phyloP scores from a whole-genome alignment of 2,329 filamentous ascomycete species.

The Aspergillus novoparasiticus region DNA sequence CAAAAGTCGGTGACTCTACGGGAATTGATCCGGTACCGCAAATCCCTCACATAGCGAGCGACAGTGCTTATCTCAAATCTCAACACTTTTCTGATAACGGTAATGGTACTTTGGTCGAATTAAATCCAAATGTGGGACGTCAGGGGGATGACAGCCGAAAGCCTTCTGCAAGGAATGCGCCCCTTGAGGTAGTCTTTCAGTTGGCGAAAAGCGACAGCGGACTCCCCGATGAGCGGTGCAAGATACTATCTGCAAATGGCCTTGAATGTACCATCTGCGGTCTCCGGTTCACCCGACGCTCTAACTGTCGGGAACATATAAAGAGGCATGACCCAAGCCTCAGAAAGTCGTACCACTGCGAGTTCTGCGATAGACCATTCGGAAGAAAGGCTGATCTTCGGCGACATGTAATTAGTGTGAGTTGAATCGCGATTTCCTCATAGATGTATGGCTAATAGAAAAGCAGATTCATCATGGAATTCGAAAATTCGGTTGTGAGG shows the following conservation, averaged over 20 bases:
- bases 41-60: constrained; percentile 7
- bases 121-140: constrained; percentile 1
- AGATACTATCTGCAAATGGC: constrained; percentile 55
- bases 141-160: background rate
- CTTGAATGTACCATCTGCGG: constrained; percentile 76
- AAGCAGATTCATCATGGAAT: constrained; percentile 71
- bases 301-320: constrained; percentile 86
- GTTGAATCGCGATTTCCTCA: constrained; percentile 23
- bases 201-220: constrained; percentile 11
- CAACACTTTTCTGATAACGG: background rate
- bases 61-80: background rate
- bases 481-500: constrained; percentile 69
- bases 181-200: constrained; percentile 14
- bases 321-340: constrained; percentile 77
- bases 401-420: constrained; percentile 57
- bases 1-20: constrained; percentile 4
- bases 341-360: constrained; percentile 71
- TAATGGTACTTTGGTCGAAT: background rate
- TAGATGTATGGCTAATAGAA: constrained; percentile 50
- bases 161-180: constrained; percentile 4
- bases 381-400: constrained; percentile 78
- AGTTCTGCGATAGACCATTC: constrained; percentile 73
- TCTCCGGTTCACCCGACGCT: constrained; percentile 77
- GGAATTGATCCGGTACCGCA: constrained; percentile 4
- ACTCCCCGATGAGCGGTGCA: constrained; percentile 13